Evolutionary conservation across 1,284 basidiomycete genomes (phyloP).

Genomic region (Phlebopus sp.): DNA sequence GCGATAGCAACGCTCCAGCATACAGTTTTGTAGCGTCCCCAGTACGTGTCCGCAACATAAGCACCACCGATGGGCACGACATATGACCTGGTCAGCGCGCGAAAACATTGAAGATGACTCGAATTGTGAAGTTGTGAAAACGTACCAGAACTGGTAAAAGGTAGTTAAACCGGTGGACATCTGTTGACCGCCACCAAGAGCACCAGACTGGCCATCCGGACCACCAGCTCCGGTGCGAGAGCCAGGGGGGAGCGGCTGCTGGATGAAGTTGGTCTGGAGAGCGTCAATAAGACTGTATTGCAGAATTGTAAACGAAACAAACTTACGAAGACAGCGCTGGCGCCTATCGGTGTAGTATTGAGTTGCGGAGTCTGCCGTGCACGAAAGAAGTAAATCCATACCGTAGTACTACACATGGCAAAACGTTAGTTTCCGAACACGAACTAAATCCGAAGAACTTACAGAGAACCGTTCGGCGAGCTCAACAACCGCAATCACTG

Average conservation of each 20-base stretch:
- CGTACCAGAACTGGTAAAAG: conserved; percentile 61
- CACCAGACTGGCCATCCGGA: conserved; percentile 59
- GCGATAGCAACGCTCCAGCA: conserved; percentile 54
- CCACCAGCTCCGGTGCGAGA: conserved; percentile 69
- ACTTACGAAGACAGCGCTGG: conserved; percentile 63
- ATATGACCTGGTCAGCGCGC: conserved; percentile 42
- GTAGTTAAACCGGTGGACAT: conserved; percentile 69
- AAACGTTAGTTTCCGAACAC: background rate
- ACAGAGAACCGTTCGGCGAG: conserved; percentile 76
- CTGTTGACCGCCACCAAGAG: conserved; percentile 63
- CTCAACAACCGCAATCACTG: conserved; percentile 71
- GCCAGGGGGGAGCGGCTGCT: conserved; percentile 61
- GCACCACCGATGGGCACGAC: conserved; percentile 63
- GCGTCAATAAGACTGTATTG: conserved; percentile 14
- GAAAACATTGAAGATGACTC: conserved; percentile 10
- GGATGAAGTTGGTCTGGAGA: conserved; percentile 70
- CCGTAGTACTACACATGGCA: conserved; percentile 37
- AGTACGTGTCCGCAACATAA: conserved; percentile 72
- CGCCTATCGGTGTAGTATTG: conserved; percentile 48
- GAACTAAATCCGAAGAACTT: conserved; percentile 15
- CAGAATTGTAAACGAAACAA: conserved; percentile 24
- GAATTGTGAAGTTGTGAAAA: conserved; percentile 15
- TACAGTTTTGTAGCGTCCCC: conserved; percentile 76
- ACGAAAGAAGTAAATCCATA: conserved; percentile 11
- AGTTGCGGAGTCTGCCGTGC: conserved; percentile 1